Percentiles rank a stretch among this genome's conserved stretches.
Conservation (phyloP, 2,329 filamentous ascomycete genomes). For the Elsinoe australis region DNA sequence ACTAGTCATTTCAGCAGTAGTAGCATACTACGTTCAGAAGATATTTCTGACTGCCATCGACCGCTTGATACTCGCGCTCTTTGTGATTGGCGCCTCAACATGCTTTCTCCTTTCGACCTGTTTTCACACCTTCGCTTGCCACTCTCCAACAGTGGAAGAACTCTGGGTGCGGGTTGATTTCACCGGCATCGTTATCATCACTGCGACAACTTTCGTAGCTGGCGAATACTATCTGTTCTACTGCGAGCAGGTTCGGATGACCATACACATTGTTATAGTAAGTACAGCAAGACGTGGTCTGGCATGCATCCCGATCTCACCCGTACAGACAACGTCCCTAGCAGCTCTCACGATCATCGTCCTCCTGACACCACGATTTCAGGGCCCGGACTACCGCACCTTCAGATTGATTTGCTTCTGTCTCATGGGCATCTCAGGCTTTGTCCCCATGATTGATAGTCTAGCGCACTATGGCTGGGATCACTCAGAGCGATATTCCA, state of each 20-base stretch:
- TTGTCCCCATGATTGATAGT: conserved; percentile 10
- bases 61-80: not conserved
- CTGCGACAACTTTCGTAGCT: conserved; percentile 7
- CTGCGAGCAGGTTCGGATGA: conserved; percentile 8
- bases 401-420: not conserved
- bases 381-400: not conserved
- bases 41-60: not conserved
- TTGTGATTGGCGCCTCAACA: not conserved
- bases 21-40: not conserved
- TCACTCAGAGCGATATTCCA: not conserved
- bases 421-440: conserved; percentile 5
- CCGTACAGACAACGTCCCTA: not conserved
- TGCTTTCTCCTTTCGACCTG: conserved; percentile 2
- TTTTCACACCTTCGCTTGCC: conserved; percentile 10
- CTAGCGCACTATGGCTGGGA: not conserved
- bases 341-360: not conserved
- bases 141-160: conserved; percentile 2
- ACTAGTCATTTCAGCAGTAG: not conserved
- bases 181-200: conserved; percentile 3
- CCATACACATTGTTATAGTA: conserved; percentile 1
- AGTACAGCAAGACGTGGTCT: no score
- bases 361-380: not conserved
- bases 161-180: conserved; percentile 14
- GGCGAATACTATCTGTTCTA: conserved; percentile 15
- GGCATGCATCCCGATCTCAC: no score